These are phyloP conservation scores for Cladophialophora chaetospira DNA, from an alignment of 2,329 filamentous ascomycete genomes.

Conservation along the genomic window DNA sequence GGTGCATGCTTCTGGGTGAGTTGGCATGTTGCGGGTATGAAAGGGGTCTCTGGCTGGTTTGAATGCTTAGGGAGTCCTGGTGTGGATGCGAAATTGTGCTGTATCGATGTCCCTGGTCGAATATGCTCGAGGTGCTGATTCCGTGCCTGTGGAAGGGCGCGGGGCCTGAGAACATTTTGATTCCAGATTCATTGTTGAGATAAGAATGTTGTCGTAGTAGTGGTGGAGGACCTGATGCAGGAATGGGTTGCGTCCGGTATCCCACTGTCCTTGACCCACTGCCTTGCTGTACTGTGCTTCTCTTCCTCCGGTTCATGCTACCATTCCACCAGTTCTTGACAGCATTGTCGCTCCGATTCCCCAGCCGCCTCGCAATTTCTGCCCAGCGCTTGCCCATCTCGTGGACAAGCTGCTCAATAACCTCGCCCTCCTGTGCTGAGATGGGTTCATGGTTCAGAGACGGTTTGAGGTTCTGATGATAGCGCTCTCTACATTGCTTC, in stretches of 20 bases:
- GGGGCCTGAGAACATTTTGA: background rate
- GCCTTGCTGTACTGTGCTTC: constrained; percentile 21
- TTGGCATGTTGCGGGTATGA: background rate
- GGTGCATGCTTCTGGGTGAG: background rate
- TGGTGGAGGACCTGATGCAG: constrained; percentile 14
- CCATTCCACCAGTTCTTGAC: constrained; percentile 99
- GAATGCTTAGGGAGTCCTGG: background rate
- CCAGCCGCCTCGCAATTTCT: constrained; percentile 80
- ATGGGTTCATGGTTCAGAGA: constrained; percentile 73
- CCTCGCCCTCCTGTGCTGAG: constrained; percentile 66
- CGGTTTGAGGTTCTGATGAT: constrained; percentile 88
- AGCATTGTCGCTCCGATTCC: constrained; percentile 87
- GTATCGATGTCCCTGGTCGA: constrained; percentile 4
- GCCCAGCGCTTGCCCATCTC: constrained; percentile 88
- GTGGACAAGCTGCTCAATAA: constrained; percentile 75
- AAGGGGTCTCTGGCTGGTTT: background rate
- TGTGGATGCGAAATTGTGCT: background rate
- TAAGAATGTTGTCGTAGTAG: constrained; percentile 1
- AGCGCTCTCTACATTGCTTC: constrained; percentile 94
- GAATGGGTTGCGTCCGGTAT: constrained; percentile 28
- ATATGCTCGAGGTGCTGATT: background rate
- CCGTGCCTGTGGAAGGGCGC: constrained; percentile 7
- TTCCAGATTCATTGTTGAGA: background rate
- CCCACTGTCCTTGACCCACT: constrained; percentile 20
- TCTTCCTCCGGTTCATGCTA: constrained; percentile 70